Evolutionary conservation across 2,329 filamentous ascomycete species (phyloP).

Genomic region (Chaetomiaceae sp.): DNA sequence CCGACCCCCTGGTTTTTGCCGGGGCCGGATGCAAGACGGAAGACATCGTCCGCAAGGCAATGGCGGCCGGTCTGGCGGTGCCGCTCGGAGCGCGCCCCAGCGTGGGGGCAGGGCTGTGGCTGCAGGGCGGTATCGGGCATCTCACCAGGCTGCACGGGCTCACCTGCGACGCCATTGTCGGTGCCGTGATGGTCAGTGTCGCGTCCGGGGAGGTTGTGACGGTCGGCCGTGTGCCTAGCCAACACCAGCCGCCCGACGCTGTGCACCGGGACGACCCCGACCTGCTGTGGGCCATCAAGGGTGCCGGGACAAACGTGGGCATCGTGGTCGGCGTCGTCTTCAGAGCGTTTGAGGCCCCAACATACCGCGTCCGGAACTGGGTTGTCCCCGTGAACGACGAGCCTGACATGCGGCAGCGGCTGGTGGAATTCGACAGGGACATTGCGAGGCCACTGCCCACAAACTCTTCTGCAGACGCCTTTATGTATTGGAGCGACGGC

Average conservation of each 20-base stretch:
- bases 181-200: conserved; percentile 51
- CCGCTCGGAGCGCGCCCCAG: conserved; percentile 57
- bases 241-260: conserved; percentile 36
- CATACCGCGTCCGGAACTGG: conserved; percentile 38
- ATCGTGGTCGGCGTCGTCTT: conserved; percentile 50
- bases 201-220: conserved; percentile 40
- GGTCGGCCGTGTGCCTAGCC: conserved; percentile 45
- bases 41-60: conserved; percentile 45
- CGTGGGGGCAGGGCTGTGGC: conserved; percentile 56
- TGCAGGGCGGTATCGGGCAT: conserved; percentile 61
- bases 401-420: conserved; percentile 28
- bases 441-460: conserved; percentile 36
- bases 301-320: conserved; percentile 54
- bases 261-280: conserved; percentile 41
- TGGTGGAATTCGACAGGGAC: conserved; percentile 36
- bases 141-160: conserved; percentile 50
- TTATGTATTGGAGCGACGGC: conserved; percentile 45
- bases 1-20: conserved; percentile 39
- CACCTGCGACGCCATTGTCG: conserved; percentile 53
- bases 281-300: conserved; percentile 52
- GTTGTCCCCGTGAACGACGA: conserved; percentile 29
- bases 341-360: conserved; percentile 38
- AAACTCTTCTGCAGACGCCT: conserved; percentile 46
- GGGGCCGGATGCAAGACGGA: conserved; percentile 51
- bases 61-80: conserved; percentile 45